Conservation (phyloP, 2,329 filamentous ascomycete genomes). For the Diaporthe ampelina region DNA sequence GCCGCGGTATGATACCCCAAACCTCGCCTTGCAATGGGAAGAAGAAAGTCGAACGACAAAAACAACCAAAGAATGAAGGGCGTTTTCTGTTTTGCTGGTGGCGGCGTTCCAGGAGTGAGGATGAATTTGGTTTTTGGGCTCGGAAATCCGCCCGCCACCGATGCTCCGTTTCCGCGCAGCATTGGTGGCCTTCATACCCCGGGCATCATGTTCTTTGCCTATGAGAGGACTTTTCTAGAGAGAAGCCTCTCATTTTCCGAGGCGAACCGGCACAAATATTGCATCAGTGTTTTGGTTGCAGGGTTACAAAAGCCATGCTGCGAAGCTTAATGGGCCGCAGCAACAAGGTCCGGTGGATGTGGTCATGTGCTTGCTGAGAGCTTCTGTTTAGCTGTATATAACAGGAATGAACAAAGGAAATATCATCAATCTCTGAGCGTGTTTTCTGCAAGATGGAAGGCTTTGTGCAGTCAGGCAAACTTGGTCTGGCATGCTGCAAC, state of each 20-base stretch:
- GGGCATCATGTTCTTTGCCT: not conserved
- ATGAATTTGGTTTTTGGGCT: not conserved
- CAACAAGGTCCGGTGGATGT: not conserved
- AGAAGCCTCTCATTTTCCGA: not conserved
- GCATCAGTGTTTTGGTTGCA: not conserved
- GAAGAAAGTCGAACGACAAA: not conserved
- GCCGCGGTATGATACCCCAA: slow-evolving; percentile 48
- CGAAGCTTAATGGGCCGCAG: not conserved
- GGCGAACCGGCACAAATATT: not conserved
- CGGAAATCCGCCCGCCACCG: not conserved
- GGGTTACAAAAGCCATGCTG: not conserved
- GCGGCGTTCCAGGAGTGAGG: slow-evolving; percentile 35
- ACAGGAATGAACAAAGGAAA: not conserved
- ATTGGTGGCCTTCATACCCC: slow-evolving; percentile 5
- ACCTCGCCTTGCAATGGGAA: not conserved
- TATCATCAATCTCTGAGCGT: not conserved
- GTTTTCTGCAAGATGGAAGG: not conserved
- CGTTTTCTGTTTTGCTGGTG: slow-evolving; percentile 4
- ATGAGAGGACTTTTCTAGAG: not conserved
- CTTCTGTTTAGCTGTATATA: slow-evolving; percentile 21
- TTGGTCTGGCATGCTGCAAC: not conserved
- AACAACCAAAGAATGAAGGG: slow-evolving; percentile 8
- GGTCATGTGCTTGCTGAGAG: not conserved
- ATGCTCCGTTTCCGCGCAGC: not conserved
- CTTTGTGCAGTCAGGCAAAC: not conserved